phyloP scores from a whole-genome alignment of 768 basidiomycete genomes.

The Coprinellus aureogranulatus region DNA sequence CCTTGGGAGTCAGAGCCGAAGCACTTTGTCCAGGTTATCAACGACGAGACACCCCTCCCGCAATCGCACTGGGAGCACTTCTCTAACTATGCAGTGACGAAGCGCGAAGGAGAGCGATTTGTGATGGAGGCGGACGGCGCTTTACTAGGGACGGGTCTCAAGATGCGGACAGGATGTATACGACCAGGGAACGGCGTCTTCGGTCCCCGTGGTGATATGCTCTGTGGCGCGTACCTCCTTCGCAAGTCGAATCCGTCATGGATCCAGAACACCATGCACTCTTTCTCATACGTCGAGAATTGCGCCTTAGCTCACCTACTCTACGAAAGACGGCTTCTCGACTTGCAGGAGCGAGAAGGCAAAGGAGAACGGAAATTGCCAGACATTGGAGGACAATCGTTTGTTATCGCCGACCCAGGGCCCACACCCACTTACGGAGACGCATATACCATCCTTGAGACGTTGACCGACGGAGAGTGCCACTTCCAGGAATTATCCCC shows the following conservation, averaged over 20 bases:
- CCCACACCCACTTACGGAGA: conserved; percentile 64
- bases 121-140: conserved; percentile 38
- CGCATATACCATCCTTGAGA: conserved; percentile 51
- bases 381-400: conserved; percentile 74
- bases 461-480: conserved; percentile 56
- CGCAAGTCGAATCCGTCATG: conserved; percentile 63
- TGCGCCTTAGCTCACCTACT: conserved; percentile 67
- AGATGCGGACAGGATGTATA: conserved; percentile 66
- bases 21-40: conserved; percentile 59
- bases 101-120: conserved; percentile 52
- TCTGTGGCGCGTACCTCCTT: conserved; percentile 62
- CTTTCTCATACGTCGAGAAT: conserved; percentile 75
- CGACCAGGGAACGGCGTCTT: conserved; percentile 79
- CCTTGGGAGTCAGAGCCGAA: conserved; percentile 68
- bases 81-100: conserved; percentile 76
- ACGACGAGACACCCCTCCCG: conserved; percentile 56
- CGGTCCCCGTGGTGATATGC: conserved; percentile 72
- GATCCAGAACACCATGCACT: conserved; percentile 55
- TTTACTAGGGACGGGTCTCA: conserved; percentile 19
- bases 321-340: conserved; percentile 71
- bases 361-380: conserved; percentile 36
- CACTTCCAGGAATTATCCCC: conserved; percentile 56
- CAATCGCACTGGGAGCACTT: conserved; percentile 61
- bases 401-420: conserved; percentile 64
- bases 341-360: conserved; percentile 39